These are phyloP conservation scores for Colletotrichum chrysophilum DNA, from an alignment of 2,329 filamentous ascomycete genomes.

Conservation along the genomic window DNA sequence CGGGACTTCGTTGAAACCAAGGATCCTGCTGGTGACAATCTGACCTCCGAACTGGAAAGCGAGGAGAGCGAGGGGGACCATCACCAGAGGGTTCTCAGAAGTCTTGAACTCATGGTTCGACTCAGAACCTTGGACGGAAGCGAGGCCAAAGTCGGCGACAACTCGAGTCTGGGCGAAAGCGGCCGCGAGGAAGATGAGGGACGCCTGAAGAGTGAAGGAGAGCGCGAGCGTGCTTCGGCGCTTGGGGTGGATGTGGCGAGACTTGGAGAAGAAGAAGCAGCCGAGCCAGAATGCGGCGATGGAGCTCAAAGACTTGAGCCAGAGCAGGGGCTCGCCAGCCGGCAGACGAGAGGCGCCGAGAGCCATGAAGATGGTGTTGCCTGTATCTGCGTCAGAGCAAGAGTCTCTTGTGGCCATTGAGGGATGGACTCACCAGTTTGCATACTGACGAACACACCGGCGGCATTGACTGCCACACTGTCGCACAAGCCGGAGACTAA, in stretches of 20 bases:
- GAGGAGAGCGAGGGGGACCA: constrained; percentile 51
- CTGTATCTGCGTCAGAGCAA: constrained; percentile 27
- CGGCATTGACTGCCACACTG: constrained; percentile 44
- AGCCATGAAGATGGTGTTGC: constrained; percentile 68
- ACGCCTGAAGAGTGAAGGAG: constrained; percentile 57
- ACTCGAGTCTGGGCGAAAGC: constrained; percentile 52
- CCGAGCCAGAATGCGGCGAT: constrained; percentile 59
- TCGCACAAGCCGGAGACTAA: constrained; percentile 44
- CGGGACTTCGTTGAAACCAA: constrained; percentile 59
- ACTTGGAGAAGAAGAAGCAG: constrained; percentile 50
- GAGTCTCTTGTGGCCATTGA: not conserved
- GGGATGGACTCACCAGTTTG: constrained; percentile 31
- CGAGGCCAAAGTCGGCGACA: constrained; percentile 46
- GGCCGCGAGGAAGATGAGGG: constrained; percentile 57
- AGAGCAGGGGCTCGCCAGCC: constrained; percentile 53
- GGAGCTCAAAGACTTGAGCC: constrained; percentile 58
- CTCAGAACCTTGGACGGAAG: constrained; percentile 21
- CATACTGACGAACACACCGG: constrained; percentile 44
- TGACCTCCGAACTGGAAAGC: constrained; percentile 60
- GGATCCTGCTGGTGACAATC: constrained; percentile 52
- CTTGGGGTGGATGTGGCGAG: constrained; percentile 37
- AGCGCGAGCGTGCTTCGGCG: constrained; percentile 46
- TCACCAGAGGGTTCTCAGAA: constrained; percentile 41
- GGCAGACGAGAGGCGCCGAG: constrained; percentile 61
- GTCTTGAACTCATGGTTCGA: constrained; percentile 16